A percentile compares a stretch with the other conserved stretches of the same genome.
These are phyloP conservation scores for Candida insectorum DNA, from an alignment of 805 yeast species.

Conservation along the genomic window DNA sequence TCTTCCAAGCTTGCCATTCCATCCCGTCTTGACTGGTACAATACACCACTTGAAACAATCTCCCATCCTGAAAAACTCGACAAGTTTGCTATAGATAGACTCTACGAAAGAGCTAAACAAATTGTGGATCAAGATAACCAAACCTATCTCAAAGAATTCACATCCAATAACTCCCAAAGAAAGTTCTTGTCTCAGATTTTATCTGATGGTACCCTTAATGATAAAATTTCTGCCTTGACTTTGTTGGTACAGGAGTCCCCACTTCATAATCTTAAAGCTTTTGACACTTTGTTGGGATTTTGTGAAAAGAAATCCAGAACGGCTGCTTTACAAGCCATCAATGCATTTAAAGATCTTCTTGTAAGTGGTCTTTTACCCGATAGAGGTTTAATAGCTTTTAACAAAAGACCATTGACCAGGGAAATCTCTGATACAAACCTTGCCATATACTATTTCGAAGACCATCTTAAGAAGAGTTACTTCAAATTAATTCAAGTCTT, in stretches of 20 bases:
- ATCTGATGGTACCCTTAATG: conserved; percentile 88
- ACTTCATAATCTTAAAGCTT: conserved; percentile 77
- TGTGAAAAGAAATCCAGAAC: conserved; percentile 92
- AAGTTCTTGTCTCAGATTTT: conserved; percentile 86
- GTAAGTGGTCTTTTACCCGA: conserved; percentile 82
- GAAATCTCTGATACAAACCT: conserved; percentile 44
- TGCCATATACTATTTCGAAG: conserved; percentile 83
- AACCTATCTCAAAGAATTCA: conserved; percentile 66
- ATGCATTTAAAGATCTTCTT: conserved; percentile 85
- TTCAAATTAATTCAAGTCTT: conserved; percentile 73
- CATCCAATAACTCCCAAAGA: conserved; percentile 73
- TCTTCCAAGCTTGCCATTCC: conserved; percentile 57
- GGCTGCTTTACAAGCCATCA: conserved; percentile 85
- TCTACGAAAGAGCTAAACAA: conserved; percentile 63
- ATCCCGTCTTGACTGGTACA: conserved; percentile 74
- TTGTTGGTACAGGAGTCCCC: conserved; percentile 94
- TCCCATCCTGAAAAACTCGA: conserved; percentile 36
- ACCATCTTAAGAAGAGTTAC: conserved; percentile 72
- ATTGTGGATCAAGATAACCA: conserved; percentile 69
- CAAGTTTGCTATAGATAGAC: conserved; percentile 55
- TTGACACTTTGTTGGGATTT: conserved; percentile 72
- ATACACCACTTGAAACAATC: conserved; percentile 36
- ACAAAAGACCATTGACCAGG: conserved; percentile 61
- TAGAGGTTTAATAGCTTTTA: conserved; percentile 75
- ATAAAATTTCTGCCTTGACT: conserved; percentile 93